These are phyloP conservation scores for Straminergon stramineum DNA, from an alignment of 225 moss, liverwort and hornwort species.

Conservation along the genomic window DNA sequence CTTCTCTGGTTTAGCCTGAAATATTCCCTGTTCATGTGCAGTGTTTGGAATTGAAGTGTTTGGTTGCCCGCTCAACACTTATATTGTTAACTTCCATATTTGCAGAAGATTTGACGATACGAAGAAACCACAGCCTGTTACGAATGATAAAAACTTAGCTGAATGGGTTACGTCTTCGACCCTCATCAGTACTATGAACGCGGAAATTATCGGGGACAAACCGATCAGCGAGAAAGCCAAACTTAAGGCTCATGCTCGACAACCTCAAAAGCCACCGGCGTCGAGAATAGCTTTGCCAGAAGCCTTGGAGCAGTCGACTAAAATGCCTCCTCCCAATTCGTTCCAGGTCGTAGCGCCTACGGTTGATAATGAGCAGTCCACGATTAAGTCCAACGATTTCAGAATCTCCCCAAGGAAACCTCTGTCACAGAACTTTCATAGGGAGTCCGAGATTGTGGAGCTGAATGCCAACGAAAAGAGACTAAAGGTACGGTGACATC, in stretches of 20 bases:
- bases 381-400: background rate
- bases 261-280: background rate
- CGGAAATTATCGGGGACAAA: background rate
- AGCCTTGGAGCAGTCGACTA: background rate
- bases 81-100: background rate
- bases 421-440: constrained; percentile 8
- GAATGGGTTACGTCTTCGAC: constrained; percentile 23
- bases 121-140: background rate
- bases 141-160: constrained; percentile 16
- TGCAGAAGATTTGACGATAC: background rate
- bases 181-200: background rate
- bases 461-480: background rate
- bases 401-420: constrained; percentile 13
- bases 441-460: background rate
- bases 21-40: background rate
- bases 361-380: background rate
- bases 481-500: background rate
- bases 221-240: background rate
- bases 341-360: background rate
- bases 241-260: background rate
- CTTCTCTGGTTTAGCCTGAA: background rate
- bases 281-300: background rate
- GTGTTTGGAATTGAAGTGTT: background rate
- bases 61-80: background rate
- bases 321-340: background rate